phyloP scores from a whole-genome alignment of 805 yeast genomes.

The Groenewaldozyma salmanticensis region DNA sequence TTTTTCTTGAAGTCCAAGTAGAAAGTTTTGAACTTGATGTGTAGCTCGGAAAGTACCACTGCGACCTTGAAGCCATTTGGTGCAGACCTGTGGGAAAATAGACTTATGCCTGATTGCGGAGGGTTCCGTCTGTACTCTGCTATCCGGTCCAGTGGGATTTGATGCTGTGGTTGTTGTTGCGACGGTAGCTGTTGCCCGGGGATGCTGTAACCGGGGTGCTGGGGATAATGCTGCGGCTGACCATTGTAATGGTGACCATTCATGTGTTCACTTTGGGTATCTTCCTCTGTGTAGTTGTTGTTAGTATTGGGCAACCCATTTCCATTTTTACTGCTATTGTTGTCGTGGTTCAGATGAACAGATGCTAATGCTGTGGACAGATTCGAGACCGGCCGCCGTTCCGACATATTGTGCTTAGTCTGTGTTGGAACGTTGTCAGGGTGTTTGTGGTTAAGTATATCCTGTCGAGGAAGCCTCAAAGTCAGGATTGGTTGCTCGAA shows the following conservation, averaged over 20 bases:
- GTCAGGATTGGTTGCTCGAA: too few relatives aligned
- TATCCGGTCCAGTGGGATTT: conserved; percentile 34
- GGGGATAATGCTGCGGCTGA: too few relatives aligned
- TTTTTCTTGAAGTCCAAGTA: conserved; percentile 78
- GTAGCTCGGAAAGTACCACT: conserved; percentile 74
- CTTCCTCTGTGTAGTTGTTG: conserved; percentile 4
- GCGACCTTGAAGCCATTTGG: conserved; percentile 97
- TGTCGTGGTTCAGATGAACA: conserved; percentile 15
- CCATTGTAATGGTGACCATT: background rate
- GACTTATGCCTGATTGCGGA: conserved; percentile 74
- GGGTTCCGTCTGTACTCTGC: conserved; percentile 64
- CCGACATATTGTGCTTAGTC: background rate
- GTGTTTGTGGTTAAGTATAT: background rate
- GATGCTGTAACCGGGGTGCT: conserved; percentile 2
- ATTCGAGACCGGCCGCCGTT: conserved; percentile 17
- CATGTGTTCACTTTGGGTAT: conserved; percentile 3
- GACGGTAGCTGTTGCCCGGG: conserved; percentile 2
- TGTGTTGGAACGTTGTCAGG: too few relatives aligned
- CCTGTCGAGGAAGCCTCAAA: too few relatives aligned
- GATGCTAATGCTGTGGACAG: conserved; percentile 24
- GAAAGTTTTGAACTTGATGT: conserved; percentile 67
- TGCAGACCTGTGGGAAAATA: conserved; percentile 73
- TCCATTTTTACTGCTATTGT: conserved; percentile 2
- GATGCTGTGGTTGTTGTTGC: conserved; percentile 1
- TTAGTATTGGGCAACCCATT: background rate